phyloP scores from a whole-genome alignment of 306 rosid genomes.

The Benincasa hispida region DNA sequence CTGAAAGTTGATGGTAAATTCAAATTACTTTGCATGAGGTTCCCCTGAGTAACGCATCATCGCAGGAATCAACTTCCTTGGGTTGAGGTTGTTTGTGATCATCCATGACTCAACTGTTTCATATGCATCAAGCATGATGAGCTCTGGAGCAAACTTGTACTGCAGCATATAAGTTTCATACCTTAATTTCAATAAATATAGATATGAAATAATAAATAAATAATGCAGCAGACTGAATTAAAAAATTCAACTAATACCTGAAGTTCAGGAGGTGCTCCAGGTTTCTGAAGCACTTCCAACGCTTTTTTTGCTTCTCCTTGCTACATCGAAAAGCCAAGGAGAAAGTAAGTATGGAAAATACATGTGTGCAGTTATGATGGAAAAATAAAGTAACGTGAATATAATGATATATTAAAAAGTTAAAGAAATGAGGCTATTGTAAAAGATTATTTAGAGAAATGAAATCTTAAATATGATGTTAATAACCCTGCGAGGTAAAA shows the following conservation, averaged over 20 bases:
- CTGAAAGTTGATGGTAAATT: neutral
- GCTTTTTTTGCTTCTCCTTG: conserved; percentile 98
- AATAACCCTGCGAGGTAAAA: neutral
- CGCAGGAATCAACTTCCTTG: conserved; percentile 96
- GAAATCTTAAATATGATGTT: neutral
- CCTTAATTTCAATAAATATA: neutral
- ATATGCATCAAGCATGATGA: conserved; percentile 91
- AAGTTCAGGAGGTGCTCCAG: conserved; percentile 67
- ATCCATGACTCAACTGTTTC: conserved; percentile 99
- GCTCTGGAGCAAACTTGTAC: conserved; percentile 98
- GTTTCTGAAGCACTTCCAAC: conserved; percentile 82
- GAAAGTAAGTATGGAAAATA: neutral
- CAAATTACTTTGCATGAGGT: conserved; percentile 87
- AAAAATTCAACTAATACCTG: conserved; percentile 42
- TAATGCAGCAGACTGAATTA: neutral
- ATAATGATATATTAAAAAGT: neutral
- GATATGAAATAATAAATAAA: neutral
- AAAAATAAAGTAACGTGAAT: neutral
- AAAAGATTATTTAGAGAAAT: neutral
- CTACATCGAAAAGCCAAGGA: conserved; percentile 24
- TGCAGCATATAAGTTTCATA: conserved; percentile 21
- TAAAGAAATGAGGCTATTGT: neutral
- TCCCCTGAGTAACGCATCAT: conserved; percentile 99
- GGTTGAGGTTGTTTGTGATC: conserved; percentile 77
- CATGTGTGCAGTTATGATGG: neutral